Evolutionary conservation across 768 basidiomycete species (phyloP).

Genomic region (Termitomyces sp.): DNA sequence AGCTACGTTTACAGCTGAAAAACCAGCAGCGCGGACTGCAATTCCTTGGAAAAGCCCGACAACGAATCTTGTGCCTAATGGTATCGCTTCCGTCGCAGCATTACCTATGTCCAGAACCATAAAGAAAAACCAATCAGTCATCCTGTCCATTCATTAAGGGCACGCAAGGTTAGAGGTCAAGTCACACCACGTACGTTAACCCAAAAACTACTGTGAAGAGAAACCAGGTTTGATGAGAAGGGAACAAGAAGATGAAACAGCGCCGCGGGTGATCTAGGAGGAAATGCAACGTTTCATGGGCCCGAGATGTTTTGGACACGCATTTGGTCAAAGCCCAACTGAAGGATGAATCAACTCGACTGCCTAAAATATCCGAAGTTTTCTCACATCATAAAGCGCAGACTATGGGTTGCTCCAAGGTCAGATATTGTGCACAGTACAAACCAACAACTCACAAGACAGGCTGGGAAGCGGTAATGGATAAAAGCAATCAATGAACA

Average conservation of each 20-base stretch:
- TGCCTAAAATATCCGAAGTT: not conserved
- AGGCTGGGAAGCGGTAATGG: conserved; percentile 41
- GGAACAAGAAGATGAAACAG: conserved; percentile 88
- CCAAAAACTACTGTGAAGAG: conserved; percentile 61
- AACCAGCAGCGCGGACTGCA: conserved; percentile 85
- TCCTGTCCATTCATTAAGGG: conserved; percentile 30
- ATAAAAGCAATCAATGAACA: not conserved
- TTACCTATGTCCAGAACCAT: conserved; percentile 85
- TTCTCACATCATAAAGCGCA: conserved; percentile 81
- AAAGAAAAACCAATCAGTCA: conserved; percentile 88
- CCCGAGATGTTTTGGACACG: conserved; percentile 50
- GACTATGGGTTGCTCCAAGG: conserved; percentile 29
- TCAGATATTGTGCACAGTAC: not conserved
- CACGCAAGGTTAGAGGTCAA: not conserved
- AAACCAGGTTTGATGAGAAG: conserved; percentile 93
- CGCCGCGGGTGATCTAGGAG: conserved; percentile 92
- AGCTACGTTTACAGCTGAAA: conserved; percentile 66
- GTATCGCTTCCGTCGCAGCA: conserved; percentile 58
- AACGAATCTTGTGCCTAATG: conserved; percentile 62
- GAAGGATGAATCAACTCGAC: conserved; percentile 7
- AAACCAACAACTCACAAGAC: conserved; percentile 62
- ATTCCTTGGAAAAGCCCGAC: conserved; percentile 76
- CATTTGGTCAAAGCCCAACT: conserved; percentile 74
- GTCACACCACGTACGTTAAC: conserved; percentile 51
- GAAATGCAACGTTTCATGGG: conserved; percentile 81